Conservation (phyloP, 1,284 basidiomycete genomes). For the Puccinia horiana region DNA sequence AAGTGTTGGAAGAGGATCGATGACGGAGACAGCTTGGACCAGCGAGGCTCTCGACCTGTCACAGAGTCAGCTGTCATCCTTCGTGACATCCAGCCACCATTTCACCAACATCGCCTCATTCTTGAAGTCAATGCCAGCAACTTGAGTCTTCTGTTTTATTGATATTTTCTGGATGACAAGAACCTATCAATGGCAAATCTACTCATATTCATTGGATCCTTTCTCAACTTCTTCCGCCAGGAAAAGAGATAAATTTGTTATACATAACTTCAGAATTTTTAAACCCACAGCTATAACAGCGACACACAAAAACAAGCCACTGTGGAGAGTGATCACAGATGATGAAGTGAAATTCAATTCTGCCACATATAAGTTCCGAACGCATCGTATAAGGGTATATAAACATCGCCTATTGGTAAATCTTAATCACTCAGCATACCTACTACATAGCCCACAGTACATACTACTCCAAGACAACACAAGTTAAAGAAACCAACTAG, state of each 20-base stretch:
- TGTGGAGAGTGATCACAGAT: background rate
- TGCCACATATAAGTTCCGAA: constrained; percentile 7
- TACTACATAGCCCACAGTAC: background rate
- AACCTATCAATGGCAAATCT: too few relatives aligned
- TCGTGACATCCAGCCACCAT: background rate
- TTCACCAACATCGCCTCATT: too few relatives aligned
- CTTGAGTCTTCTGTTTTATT: too few relatives aligned
- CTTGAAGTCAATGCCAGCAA: too few relatives aligned
- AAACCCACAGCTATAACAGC: too few relatives aligned
- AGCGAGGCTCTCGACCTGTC: background rate
- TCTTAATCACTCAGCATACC: background rate
- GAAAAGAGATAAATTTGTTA: too few relatives aligned
- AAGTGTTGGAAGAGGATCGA: background rate
- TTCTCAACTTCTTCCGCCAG: too few relatives aligned
- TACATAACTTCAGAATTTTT: too few relatives aligned
- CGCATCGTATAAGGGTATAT: background rate
- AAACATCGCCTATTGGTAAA: background rate
- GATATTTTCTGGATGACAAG: too few relatives aligned
- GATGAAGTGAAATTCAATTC: background rate
- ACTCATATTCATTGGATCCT: too few relatives aligned
- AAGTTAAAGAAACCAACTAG: background rate
- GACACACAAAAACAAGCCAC: too few relatives aligned
- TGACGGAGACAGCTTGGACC: background rate
- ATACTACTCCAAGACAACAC: background rate
- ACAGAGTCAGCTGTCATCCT: background rate